A percentile compares a stretch with the other conserved stretches of the same genome.
Conservation (phyloP, 768 basidiomycete genomes). For the Naematelia aurantialba region DNA sequence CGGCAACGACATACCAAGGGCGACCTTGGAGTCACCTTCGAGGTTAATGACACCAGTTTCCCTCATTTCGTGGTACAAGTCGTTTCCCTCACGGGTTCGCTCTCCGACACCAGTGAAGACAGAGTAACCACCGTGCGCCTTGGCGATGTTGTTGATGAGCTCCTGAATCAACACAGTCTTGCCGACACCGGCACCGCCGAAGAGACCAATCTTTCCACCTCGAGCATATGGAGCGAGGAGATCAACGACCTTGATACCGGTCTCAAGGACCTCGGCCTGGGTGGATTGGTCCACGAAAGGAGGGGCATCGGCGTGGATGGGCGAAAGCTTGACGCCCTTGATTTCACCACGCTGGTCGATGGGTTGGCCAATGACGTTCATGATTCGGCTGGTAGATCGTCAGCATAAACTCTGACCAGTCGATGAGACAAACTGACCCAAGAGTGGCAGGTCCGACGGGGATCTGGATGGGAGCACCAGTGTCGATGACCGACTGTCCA, state of each 20-base stretch:
- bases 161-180: slow-evolving; percentile 99
- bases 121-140: slow-evolving; percentile 99
- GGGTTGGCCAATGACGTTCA: slow-evolving; percentile 99
- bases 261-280: slow-evolving; percentile 96
- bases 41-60: slow-evolving; percentile 99
- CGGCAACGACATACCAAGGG: slow-evolving; percentile 56
- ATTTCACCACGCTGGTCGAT: slow-evolving; percentile 99
- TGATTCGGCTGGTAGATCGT: slow-evolving; percentile 68
- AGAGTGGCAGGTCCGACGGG: slow-evolving; percentile 92
- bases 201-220: slow-evolving; percentile 99
- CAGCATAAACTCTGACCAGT: slow-evolving; percentile 2
- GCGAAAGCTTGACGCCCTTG: slow-evolving; percentile 82
- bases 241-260: slow-evolving; percentile 99
- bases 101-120: slow-evolving; percentile 99
- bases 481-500: slow-evolving; percentile 95
- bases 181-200: slow-evolving; percentile 99
- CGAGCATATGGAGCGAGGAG: slow-evolving; percentile 98
- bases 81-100: slow-evolving; percentile 99
- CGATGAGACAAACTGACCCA: slow-evolving; percentile 49
- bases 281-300: slow-evolving; percentile 98
- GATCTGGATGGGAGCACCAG: slow-evolving; percentile 91
- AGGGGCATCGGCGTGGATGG: slow-evolving; percentile 97
- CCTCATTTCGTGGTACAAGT: slow-evolving; percentile 70
- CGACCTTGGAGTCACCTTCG: slow-evolving; percentile 99
- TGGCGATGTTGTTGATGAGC: slow-evolving; percentile 99